Evolutionary conservation across 2,329 filamentous ascomycete species (phyloP).

Genomic region (Fusarium tricinctum): DNA sequence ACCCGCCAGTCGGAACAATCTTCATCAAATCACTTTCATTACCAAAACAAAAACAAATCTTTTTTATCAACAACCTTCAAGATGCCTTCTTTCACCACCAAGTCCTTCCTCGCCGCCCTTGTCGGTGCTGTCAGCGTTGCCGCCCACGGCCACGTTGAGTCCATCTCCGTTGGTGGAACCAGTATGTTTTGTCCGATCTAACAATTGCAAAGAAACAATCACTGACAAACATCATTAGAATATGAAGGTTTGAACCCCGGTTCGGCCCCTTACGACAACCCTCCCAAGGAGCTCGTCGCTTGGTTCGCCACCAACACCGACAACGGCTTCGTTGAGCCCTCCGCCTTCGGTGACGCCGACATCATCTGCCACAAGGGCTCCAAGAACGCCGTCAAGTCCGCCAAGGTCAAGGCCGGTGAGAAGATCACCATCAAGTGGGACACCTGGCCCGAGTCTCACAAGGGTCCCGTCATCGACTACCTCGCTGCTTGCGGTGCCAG

Average conservation of each 20-base stretch:
- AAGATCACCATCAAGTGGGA: constrained; percentile 59
- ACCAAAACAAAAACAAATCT: constrained; percentile 7
- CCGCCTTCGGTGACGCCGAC: constrained; percentile 57
- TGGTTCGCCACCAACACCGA: constrained; percentile 61
- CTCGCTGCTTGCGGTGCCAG: constrained; percentile 69
- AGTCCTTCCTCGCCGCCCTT: constrained; percentile 48
- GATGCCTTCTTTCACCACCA: constrained; percentile 49
- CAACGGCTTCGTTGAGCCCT: constrained; percentile 65
- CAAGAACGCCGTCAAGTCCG: constrained; percentile 55
- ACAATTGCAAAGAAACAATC: background rate
- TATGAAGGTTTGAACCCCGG: constrained; percentile 33
- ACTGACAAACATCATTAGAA: background rate
- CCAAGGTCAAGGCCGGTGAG: constrained; percentile 57
- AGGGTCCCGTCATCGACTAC: constrained; percentile 73
- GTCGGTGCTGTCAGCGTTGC: constrained; percentile 47
- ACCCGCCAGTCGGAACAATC: constrained; percentile 47
- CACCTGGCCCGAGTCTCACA: constrained; percentile 59
- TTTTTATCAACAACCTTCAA: constrained; percentile 27
- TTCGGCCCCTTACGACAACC: constrained; percentile 37
- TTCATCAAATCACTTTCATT: constrained; percentile 18
- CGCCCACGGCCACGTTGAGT: constrained; percentile 51
- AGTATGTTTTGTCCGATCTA: no score
- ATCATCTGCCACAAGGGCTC: constrained; percentile 64
- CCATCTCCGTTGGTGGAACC: constrained; percentile 48
- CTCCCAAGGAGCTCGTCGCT: constrained; percentile 50